Evolutionary conservation across 2,329 filamentous ascomycete genomes (phyloP).

Genomic region (Penicillium nordicum): DNA sequence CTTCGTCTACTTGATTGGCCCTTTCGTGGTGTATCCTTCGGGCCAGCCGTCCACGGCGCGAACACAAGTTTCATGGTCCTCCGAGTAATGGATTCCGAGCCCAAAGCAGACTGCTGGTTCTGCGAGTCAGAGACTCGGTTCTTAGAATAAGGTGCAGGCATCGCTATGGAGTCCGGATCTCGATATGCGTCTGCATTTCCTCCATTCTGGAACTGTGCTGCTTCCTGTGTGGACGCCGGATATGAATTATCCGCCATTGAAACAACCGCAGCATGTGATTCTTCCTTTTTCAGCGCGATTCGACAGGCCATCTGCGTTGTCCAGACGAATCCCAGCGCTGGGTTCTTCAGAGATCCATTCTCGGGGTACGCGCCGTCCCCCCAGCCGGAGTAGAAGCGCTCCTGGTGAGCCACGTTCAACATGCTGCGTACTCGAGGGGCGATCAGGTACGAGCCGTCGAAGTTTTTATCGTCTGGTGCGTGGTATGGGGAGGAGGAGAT

Average conservation of each 20-base stretch:
- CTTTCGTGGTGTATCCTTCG: conserved; percentile 48
- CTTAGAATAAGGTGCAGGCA: background rate
- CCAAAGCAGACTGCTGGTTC: background rate
- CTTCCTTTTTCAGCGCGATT: conserved; percentile 73
- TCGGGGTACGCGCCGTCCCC: conserved; percentile 58
- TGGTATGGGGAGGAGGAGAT: conserved; percentile 29
- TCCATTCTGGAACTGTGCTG: background rate
- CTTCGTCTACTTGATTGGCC: conserved; percentile 30
- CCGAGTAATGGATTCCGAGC: conserved; percentile 45
- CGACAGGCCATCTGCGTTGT: conserved; percentile 81
- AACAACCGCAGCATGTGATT: conserved; percentile 43
- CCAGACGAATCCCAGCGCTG: conserved; percentile 85
- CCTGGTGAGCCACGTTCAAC: conserved; percentile 74
- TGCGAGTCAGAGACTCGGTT: background rate
- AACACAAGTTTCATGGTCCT: conserved; percentile 88
- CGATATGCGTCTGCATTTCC: background rate
- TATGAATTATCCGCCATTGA: conserved; percentile 1
- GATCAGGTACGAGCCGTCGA: conserved; percentile 39
- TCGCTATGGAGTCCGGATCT: conserved; percentile 4
- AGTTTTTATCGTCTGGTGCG: conserved; percentile 28
- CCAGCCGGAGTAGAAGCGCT: conserved; percentile 95
- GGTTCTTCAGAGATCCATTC: conserved; percentile 64
- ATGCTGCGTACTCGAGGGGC: conserved; percentile 47
- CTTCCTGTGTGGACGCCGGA: conserved; percentile 2
- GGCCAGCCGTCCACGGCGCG: conserved; percentile 66